Evolutionary conservation across 768 basidiomycete genomes (phyloP), one percentile per base, ranked within the genome.

Genomic region (Hygrocybe coccinea): DNA sequence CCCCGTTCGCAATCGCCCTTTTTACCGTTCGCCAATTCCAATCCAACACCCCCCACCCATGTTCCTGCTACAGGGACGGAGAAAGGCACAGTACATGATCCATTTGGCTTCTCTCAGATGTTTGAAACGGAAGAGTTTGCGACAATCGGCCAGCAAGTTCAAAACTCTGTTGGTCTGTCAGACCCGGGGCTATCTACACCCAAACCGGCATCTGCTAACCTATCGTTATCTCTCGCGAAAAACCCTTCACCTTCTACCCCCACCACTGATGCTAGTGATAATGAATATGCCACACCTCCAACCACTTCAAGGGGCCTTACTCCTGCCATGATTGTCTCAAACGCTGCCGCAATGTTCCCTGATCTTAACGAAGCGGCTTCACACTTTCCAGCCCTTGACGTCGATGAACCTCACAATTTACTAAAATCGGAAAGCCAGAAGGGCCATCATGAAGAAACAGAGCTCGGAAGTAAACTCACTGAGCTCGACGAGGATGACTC

Each of bases 1-100:
- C 74, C 76, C 50, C 80, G 80, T 34, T 76, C 84, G 1, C 78
- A 80, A 56, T 85, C 85, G 0, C 84, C 86, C 1, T 85, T 86
- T 67, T 65, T 79, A 50, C 73, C 84, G 0, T 79, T 83, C 61
- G 64, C 74, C 25, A 66, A 71, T 56, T 53, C 71, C 19, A 52
- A 68, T 1, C 67, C 79, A 22, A 69, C 69, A 19, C 71, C 79
- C 34, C 72, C 74, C 15, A 65, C 60, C 19, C 64, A 66, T 58
- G 71, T 59, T 19, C 47, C 57, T 15, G 56, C 64, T 10, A 64
- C 66, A 0, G 66, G 60, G 11, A 58, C 66, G 51, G 60, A 61
- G 38, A 53, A 21, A 17, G 50, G 36, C 35, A 37, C 57, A 37
- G 36, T 58, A 3, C 71, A 74, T 2, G 78, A 83, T 65, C 82